Percentiles rank a stretch among this genome's conserved stretches.
These are phyloP conservation scores for Eremochloa ophiuroides DNA, from an alignment of 176 grass and related monocot species.

Conservation along the genomic window DNA sequence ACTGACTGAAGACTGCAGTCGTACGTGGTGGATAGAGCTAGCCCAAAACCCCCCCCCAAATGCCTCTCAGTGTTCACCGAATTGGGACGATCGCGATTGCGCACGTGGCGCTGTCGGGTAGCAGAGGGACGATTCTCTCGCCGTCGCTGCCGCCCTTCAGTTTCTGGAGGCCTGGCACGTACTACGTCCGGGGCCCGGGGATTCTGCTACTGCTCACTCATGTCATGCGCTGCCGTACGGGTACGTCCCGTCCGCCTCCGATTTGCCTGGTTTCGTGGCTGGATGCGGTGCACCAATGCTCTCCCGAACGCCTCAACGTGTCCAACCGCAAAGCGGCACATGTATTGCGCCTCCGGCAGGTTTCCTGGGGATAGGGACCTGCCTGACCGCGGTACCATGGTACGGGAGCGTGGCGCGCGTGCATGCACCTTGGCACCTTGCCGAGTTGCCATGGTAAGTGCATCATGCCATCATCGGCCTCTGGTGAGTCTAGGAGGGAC, in stretches of 20 bases:
- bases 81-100: neutral
- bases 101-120: constrained; percentile 8
- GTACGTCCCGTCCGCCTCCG: neutral
- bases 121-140: neutral
- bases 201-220: neutral
- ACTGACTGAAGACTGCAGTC: neutral
- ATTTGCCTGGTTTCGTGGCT: neutral
- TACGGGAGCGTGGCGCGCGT: neutral
- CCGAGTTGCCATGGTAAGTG: neutral
- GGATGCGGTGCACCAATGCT: neutral
- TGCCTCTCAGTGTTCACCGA: neutral
- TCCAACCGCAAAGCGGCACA: neutral
- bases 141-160: neutral
- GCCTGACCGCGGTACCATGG: neutral
- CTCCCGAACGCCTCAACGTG: neutral
- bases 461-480: too few relatives aligned
- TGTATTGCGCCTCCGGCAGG: neutral
- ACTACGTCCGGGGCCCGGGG: too few relatives aligned
- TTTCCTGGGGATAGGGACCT: neutral
- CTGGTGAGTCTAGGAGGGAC: neutral
- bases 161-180: neutral
- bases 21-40: neutral
- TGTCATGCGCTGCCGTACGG: neutral
- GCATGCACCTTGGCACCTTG: neutral
- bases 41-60: neutral